These are phyloP conservation scores for Coemansia sp. DNA, from an alignment of 192 early-diverging fungal species.

Conservation along the genomic window DNA sequence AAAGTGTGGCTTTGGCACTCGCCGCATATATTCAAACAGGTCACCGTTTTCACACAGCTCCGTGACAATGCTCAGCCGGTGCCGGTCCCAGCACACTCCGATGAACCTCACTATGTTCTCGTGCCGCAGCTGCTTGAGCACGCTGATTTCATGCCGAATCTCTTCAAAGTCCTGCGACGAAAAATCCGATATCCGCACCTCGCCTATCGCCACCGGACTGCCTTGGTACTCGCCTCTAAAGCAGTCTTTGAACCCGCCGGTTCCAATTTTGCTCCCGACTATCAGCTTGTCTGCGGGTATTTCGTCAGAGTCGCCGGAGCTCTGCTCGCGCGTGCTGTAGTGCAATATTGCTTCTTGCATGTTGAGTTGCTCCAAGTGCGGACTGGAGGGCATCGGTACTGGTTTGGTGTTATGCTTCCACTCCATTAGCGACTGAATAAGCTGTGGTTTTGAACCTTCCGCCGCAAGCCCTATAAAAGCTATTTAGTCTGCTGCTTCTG, in stretches of 20 bases:
- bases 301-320: conserved; percentile 55
- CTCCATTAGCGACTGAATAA: conserved; percentile 61
- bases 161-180: conserved; percentile 66
- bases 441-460: conserved; percentile 61
- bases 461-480: conserved; percentile 55
- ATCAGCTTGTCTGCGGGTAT: conserved; percentile 61
- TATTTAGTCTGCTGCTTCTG: not conserved
- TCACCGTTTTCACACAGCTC: conserved; percentile 75
- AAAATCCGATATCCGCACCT: conserved; percentile 66
- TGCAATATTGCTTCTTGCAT: conserved; percentile 50
- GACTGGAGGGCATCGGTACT: conserved; percentile 65
- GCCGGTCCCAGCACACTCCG: conserved; percentile 66
- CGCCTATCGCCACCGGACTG: conserved; percentile 68
- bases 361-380: conserved; percentile 57
- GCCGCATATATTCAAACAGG: conserved; percentile 71
- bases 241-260: conserved; percentile 79
- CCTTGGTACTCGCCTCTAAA: conserved; percentile 64
- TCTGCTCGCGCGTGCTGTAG: conserved; percentile 34
- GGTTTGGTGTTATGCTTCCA: conserved; percentile 69
- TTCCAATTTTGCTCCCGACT: conserved; percentile 65
- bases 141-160: conserved; percentile 73
- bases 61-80: conserved; percentile 68
- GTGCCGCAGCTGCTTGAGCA: conserved; percentile 72
- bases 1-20: conserved; percentile 60
- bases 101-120: conserved; percentile 74